phyloP scores from a whole-genome alignment of 495 filamentous ascomycete genomes.

The Corynascus novoguineensis region DNA sequence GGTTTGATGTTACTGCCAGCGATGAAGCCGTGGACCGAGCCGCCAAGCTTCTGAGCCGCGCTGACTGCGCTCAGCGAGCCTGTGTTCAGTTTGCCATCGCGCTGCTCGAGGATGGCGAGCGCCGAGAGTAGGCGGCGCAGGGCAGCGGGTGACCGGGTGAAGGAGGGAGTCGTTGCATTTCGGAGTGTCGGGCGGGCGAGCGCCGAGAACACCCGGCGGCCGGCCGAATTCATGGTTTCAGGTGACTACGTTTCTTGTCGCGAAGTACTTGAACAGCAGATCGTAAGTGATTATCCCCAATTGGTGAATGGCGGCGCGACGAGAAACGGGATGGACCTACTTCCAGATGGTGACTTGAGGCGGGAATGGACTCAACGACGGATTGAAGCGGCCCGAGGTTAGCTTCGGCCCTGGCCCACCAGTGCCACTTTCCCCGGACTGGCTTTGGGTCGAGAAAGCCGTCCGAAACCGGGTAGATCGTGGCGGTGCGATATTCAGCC shows the following conservation, averaged over 20 bases:
- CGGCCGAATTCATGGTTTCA: conserved; percentile 23
- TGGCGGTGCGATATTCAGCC: background rate
- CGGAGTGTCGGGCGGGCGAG: conserved; percentile 25
- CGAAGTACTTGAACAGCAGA: background rate
- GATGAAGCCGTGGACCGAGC: conserved; percentile 76
- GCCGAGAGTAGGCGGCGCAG: conserved; percentile 75
- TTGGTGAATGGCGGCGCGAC: background rate
- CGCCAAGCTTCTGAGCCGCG: conserved; percentile 81
- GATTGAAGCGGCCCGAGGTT: conserved; percentile 33
- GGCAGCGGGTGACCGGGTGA: conserved; percentile 32
- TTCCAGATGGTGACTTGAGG: too few species aligned
- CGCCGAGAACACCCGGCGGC: conserved; percentile 28
- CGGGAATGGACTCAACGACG: conserved; percentile 21
- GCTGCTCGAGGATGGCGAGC: conserved; percentile 88
- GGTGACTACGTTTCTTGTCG: conserved; percentile 13
- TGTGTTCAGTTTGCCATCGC: conserved; percentile 76
- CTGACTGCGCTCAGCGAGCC: conserved; percentile 82
- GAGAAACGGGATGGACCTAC: background rate
- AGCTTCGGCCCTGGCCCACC: conserved; percentile 2
- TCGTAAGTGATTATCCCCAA: background rate
- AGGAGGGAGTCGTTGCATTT: conserved; percentile 25
- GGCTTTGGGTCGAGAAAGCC: background rate
- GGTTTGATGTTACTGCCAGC: conserved; percentile 75
- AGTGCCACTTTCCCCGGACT: background rate
- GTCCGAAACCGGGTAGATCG: background rate